These are phyloP conservation scores for Salix koriyanagi DNA, from an alignment of 345 rosid species.

Conservation along the genomic window DNA sequence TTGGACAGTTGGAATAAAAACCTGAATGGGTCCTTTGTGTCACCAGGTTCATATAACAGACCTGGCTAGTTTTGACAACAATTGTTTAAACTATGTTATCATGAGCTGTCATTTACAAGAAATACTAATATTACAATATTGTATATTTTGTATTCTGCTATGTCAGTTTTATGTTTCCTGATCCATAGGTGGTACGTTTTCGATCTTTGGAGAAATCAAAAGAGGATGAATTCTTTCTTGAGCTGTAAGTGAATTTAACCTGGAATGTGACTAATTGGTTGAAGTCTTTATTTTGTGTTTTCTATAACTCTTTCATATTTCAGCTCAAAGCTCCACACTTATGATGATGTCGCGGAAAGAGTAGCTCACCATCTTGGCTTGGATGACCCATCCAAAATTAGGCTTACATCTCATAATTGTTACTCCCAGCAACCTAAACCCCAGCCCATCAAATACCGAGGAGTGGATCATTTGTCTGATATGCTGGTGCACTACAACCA, in stretches of 20 bases:
- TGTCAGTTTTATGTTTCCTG: background rate
- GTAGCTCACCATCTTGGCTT: conserved; percentile 75
- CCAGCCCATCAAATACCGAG: conserved; percentile 82
- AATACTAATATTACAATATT: background rate
- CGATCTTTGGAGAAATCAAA: conserved; percentile 80
- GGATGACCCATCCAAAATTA: conserved; percentile 84
- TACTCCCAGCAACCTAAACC: conserved; percentile 99
- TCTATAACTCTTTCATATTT: background rate
- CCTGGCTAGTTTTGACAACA: background rate
- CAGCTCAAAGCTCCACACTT: conserved; percentile 89
- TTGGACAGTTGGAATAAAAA: background rate
- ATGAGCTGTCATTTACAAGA: background rate
- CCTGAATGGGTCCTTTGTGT: background rate
- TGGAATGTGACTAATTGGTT: background rate
- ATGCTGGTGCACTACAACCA: conserved; percentile 94
- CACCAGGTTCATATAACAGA: background rate
- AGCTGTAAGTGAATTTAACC: conserved; percentile 15
- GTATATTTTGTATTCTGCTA: background rate
- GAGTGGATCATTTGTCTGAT: conserved; percentile 81
- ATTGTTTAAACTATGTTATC: background rate
- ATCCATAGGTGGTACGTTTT: conserved; percentile 43
- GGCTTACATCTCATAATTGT: conserved; percentile 98
- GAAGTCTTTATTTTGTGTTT: background rate
- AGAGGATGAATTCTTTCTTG: conserved; percentile 66
- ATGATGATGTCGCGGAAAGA: conserved; percentile 90